Evolutionary conservation across 139 green algal genomes (phyloP).

Genomic region (Closterium sp.): DNA sequence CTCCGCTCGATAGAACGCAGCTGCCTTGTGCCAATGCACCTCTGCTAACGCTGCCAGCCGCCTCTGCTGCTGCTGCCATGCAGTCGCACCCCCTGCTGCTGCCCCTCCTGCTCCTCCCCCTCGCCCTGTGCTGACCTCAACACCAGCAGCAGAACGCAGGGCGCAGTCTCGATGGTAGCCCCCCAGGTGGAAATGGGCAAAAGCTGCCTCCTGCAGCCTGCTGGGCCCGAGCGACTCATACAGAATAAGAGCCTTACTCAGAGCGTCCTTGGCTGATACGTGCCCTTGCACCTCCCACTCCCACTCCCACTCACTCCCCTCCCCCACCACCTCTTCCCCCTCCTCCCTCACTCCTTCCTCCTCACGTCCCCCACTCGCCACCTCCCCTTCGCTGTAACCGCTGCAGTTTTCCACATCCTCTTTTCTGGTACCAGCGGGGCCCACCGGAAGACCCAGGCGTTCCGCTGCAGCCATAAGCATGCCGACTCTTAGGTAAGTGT

Average conservation of each 20-base stretch:
- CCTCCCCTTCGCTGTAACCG: neutral
- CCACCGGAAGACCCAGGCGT: neutral
- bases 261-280: constrained; percentile 24
- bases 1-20: constrained; percentile 18
- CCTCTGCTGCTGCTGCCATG: constrained; percentile 28
- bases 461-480: constrained; percentile 37
- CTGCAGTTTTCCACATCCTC: neutral
- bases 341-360: neutral
- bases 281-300: neutral
- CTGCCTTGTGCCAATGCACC: constrained; percentile 42
- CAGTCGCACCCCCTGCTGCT: neutral
- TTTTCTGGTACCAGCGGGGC: neutral
- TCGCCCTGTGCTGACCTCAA: neutral
- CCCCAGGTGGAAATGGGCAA: constrained; percentile 33
- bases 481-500: constrained; percentile 46
- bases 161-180: constrained; percentile 22
- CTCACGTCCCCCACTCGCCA: neutral
- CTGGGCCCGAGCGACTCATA: constrained; percentile 26
- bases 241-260: constrained; percentile 35
- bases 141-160: neutral
- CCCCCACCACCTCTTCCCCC: neutral
- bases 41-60: constrained; percentile 22
- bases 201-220: constrained; percentile 28
- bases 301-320: neutral
- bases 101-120: neutral